Base-by-base conservation (phyloP, 2,329 filamentous ascomycete species). In the Pyrenochaeta sp. region DNA sequence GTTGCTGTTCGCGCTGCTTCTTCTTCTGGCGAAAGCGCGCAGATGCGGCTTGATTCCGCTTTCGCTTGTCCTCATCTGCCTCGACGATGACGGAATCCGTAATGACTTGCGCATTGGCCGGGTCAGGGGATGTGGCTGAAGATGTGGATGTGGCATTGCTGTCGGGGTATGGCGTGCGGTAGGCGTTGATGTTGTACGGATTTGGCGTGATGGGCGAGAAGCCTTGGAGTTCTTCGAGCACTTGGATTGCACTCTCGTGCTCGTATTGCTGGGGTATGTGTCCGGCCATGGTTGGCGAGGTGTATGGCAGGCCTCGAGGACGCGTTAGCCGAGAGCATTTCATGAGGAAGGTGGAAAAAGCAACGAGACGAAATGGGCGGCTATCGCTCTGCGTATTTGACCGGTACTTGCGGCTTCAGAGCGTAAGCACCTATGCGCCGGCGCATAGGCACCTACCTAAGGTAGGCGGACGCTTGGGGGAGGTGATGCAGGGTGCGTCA, bases 21-120 rank as follows among this genome's bases (percentile, higher is more conserved):
- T 96, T 96, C 88, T 96, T 96, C 75, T 95, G 88, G 58, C 92
- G 90, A 85, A 96, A 96, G 49, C 92, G 90, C 19, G 92, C 92
- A 65, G 90, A 93, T 54, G 92, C 92, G 32, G 92, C 92, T 2
- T 93, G 96, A 80, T 96, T 96, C 64, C 92, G 88, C 58, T 92
- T 88, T 49, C 92, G 90, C 81, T 96, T 96, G 77, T 96, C 92
- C 79, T 96, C 92, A 77, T 96, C 92, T 24, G 92, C 92, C 48
- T 75, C 72, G 39, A 67, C 59, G 27, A 72, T 58, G 15, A 73
- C 49, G 4, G 69, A 58, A 27, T 76, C 74, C 4, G 54, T 52
- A 25, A 67, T 56, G 12, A 65, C 51, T 32, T 52, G 53, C 36
- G 60, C 54, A 22, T 60, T 47, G 19, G 67, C 58, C 2, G 64